Conservation (phyloP, 768 basidiomycete species). For the Myochromella boudieri region DNA sequence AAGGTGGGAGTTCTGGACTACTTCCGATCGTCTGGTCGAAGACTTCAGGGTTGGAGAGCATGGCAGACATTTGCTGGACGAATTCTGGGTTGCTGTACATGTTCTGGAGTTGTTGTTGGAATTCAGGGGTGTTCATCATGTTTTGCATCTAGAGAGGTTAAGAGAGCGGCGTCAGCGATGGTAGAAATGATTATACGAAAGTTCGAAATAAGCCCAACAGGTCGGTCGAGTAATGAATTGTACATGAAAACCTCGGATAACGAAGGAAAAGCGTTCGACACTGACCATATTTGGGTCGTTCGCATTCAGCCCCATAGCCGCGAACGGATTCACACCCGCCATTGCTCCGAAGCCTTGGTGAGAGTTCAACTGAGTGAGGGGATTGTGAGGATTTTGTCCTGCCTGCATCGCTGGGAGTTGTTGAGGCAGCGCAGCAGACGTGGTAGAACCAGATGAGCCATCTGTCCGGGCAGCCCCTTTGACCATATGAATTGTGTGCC, state of each 20-base stretch:
- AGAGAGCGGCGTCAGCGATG: neutral
- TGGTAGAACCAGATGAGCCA: slow-evolving; percentile 25
- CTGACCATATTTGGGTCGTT: slow-evolving; percentile 97
- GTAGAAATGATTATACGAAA: neutral
- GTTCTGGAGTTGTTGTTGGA: too few relatives aligned
- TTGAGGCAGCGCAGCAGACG: slow-evolving; percentile 41
- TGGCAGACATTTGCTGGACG: slow-evolving; percentile 83
- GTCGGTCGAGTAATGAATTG: neutral
- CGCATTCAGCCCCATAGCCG: slow-evolving; percentile 84
- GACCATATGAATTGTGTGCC: slow-evolving; percentile 92
- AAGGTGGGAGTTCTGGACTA: slow-evolving; percentile 76
- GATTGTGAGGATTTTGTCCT: slow-evolving; percentile 87
- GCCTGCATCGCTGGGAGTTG: slow-evolving; percentile 84
- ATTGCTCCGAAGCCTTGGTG: slow-evolving; percentile 76
- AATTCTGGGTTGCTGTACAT: too few relatives aligned
- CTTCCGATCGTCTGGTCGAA: slow-evolving; percentile 83
- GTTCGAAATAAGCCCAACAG: neutral
- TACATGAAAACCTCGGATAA: too few relatives aligned
- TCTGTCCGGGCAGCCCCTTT: slow-evolving; percentile 70
- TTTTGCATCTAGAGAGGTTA: slow-evolving; percentile 65
- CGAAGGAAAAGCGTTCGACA: neutral
- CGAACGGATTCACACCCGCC: slow-evolving; percentile 90
- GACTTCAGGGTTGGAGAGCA: slow-evolving; percentile 88
- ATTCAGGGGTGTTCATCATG: slow-evolving; percentile 85
- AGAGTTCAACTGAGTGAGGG: slow-evolving; percentile 79